These are phyloP conservation scores for Mrakiaceae sp. DNA, from an alignment of 1,284 basidiomycete genomes.

Conservation along the genomic window DNA sequence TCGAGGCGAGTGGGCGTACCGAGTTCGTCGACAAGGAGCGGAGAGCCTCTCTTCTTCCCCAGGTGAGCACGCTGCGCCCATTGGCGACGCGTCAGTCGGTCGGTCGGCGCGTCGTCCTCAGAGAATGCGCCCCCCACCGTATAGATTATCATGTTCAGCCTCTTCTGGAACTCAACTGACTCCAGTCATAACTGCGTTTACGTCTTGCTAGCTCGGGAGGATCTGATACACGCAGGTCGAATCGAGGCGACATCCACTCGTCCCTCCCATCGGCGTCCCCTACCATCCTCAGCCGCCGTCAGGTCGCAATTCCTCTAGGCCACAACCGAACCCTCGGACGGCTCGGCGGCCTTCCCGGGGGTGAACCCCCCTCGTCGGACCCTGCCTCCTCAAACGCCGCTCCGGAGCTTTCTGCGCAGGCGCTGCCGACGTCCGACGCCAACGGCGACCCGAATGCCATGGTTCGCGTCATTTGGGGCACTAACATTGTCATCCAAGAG, in stretches of 20 bases:
- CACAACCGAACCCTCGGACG: neutral
- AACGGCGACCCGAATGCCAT: conserved; percentile 48
- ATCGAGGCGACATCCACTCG: conserved; percentile 74
- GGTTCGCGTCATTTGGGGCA: conserved; percentile 86
- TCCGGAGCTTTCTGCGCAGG: conserved; percentile 6
- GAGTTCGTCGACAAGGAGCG: conserved; percentile 21
- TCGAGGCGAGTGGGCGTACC: conserved; percentile 4
- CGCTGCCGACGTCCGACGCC: conserved; percentile 16
- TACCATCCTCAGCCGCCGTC: conserved; percentile 29
- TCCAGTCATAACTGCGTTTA: neutral
- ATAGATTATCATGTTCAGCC: conserved; percentile 3
- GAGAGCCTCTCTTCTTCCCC: conserved; percentile 37
- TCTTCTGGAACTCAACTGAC: conserved; percentile 17
- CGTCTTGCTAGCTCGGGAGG: conserved; percentile 18
- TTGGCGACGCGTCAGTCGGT: conserved; percentile 46
- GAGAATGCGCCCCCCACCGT: neutral
- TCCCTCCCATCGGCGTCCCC: conserved; percentile 54
- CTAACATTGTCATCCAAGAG: conserved; percentile 79
- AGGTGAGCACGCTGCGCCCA: conserved; percentile 33
- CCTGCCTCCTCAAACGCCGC: conserved; percentile 12
- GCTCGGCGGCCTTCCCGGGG: neutral
- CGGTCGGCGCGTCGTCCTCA: conserved; percentile 30
- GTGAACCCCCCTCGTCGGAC: conserved; percentile 6
- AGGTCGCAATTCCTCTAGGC: conserved; percentile 7
- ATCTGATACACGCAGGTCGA: conserved; percentile 52